Evolutionary conservation across 441 rosid species (phyloP).

Genomic region (Adansonia gregorii): DNA sequence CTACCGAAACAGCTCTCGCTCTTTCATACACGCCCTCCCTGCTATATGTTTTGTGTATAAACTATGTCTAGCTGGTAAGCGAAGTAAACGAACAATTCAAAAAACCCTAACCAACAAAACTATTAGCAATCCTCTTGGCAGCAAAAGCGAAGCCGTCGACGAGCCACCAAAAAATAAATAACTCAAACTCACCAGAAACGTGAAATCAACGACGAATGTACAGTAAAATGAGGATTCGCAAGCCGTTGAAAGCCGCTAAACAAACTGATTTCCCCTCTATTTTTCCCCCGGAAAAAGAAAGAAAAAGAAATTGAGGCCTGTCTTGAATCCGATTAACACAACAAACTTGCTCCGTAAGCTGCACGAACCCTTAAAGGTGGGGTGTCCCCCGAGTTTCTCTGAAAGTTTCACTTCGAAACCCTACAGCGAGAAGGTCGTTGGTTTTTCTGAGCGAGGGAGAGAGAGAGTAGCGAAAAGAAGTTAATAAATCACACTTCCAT

Average conservation of each 20-base stretch:
- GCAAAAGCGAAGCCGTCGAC: neutral
- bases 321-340: conserved; percentile 22
- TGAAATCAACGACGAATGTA: conserved; percentile 25
- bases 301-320: conserved; percentile 19
- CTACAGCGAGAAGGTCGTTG: conserved; percentile 36
- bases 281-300: no score
- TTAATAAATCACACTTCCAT: conserved; percentile 28
- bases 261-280: conserved; percentile 12
- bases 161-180: neutral
- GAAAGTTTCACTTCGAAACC: conserved; percentile 37
- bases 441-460: neutral
- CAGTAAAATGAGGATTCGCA: neutral
- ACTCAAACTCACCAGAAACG: conserved; percentile 23
- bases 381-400: neutral
- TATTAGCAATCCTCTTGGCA: neutral
- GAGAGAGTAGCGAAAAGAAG: conserved; percentile 19
- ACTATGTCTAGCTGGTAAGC: neutral
- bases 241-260: conserved; percentile 18
- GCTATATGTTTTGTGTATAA: neutral
- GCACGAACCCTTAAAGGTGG: conserved; percentile 16
- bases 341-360: conserved; percentile 10
- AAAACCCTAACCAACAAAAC: conserved; percentile 19
- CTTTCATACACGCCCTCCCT: neutral
- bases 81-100: conserved; percentile 5
- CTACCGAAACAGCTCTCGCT: neutral